phyloP scores from a whole-genome alignment of 2,329 filamentous ascomycete genomes.

The Fusarium azukiicola region DNA sequence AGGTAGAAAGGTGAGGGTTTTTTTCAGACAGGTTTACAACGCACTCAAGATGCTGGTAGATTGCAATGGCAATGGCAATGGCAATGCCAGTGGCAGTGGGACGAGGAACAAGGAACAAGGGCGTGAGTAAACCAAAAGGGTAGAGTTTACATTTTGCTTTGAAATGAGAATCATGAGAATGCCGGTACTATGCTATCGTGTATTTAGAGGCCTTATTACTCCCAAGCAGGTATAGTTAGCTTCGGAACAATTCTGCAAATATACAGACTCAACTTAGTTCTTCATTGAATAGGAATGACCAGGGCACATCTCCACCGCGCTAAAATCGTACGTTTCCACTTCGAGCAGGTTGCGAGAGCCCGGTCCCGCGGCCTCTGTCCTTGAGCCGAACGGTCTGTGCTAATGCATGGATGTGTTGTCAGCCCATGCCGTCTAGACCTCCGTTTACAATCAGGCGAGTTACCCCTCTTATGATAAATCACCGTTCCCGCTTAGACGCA shows the following conservation, averaged over 20 bases:
- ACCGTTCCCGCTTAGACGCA: neutral
- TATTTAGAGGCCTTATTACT: no score
- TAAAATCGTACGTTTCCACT: slow-evolving; percentile 11
- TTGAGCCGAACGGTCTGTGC: neutral
- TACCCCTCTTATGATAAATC: neutral
- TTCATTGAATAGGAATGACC: no score
- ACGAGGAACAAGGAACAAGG: no score
- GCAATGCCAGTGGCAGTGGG: no score
- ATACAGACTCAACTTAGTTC: no score
- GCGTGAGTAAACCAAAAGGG: no score
- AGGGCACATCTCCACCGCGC: neutral
- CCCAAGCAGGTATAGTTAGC: no score
- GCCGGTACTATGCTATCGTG: no score
- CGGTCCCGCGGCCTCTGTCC: neutral
- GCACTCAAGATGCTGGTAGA: neutral
- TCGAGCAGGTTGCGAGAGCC: neutral
- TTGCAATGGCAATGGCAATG: neutral
- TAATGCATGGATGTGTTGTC: slow-evolving; percentile 16
- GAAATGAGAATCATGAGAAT: no score
- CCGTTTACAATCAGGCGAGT: slow-evolving; percentile 2
- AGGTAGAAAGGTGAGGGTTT: neutral
- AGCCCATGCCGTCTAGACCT: neutral
- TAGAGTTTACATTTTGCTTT: no score
- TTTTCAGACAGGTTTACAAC: neutral
- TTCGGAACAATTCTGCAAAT: no score